Conservation (phyloP, 805 yeast genomes). For the Ogataea pignaliae region DNA sequence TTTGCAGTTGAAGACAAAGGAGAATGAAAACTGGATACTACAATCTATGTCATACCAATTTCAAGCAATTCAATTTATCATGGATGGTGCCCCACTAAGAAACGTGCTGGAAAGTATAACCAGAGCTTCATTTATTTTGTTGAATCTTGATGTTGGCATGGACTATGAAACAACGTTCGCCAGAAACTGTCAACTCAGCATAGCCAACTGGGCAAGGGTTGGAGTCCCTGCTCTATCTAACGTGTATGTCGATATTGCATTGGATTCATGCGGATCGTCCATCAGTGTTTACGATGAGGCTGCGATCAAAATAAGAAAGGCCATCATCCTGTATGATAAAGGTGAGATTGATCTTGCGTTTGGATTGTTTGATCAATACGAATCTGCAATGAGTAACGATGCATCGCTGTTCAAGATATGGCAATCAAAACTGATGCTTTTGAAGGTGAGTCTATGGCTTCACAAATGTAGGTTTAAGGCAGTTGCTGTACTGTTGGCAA, state of each 20-base stretch:
- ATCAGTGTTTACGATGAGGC: conserved; percentile 36
- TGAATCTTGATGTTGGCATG: conserved; percentile 40
- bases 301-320: conserved; percentile 35
- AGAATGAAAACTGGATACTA: conserved; percentile 39
- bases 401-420: conserved; percentile 37
- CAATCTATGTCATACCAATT: conserved; percentile 63
- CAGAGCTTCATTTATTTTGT: conserved; percentile 51
- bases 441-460: conserved; percentile 35
- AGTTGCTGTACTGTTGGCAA: conserved; percentile 33
- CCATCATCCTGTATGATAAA: conserved; percentile 31
- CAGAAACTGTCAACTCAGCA: conserved; percentile 41
- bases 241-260: conserved; percentile 43
- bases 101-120: conserved; percentile 51
- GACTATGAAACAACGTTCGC: conserved; percentile 34
- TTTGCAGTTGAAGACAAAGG: conserved; percentile 49
- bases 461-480: conserved; percentile 34
- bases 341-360: conserved; percentile 42
- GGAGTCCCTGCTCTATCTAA: conserved; percentile 46
- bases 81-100: conserved; percentile 44
- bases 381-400: conserved; percentile 25
- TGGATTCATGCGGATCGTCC: conserved; percentile 32
- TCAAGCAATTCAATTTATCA: conserved; percentile 52
- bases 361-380: conserved; percentile 31
- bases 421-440: conserved; percentile 36
- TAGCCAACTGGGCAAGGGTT: conserved; percentile 47